Base-by-base conservation (phyloP, 139 green algal genomes). In the Parachlorella kessleri region DNA sequence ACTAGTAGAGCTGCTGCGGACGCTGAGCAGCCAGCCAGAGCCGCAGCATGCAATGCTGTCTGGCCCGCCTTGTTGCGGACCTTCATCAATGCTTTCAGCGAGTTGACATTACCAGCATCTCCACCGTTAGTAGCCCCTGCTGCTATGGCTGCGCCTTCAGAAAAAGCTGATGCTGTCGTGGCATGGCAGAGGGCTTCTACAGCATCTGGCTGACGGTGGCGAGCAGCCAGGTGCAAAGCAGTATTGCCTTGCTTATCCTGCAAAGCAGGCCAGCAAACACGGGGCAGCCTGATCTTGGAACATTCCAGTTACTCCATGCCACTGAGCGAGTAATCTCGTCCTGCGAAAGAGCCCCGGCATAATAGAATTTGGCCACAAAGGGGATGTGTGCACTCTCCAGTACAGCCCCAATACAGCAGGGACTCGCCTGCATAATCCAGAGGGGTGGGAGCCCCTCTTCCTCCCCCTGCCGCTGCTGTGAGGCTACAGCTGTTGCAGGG, bases 171-270 rank as follows among this genome's bases (percentile, higher is more conserved):
- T n/a, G n/a, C n/a, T n/a, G n/a, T n/a, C n/a, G n/a, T n/a, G n/a
- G n/a, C n/a, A n/a, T n/a, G n/a, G n/a, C n/a, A n/a, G n/a, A 91
- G 66, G 21, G 73, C 24, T 14, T 39, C 7, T 4, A 87, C 28
- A 5, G 55, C 36, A 8, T 38, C 73, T 21, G 28, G 18, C 32
- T 88, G 77, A n/a, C 83, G 75, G 35, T 85, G 75, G 37, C 80
- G 65, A 4, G 90, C 91, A 6, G 92, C 93, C 24, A 91, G 65
- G 81, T 97, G 93, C 69, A 94, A 78, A 8, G 90, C 70, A 0
- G 84, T 91, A 81, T 91, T 87, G 65, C 92, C 92, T 55, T 94
- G 85, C 70, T 90, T 89, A 81, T 97, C 93, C 81, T 88, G n/a
- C n/a, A n/a, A n/a, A n/a, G n/a, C n/a, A n/a, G n/a, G n/a, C n/a